Evolutionary conservation across 2,329 filamentous ascomycete species (phyloP), one percentile per base, ranked within the genome.

Genomic region (Cercospora zeina): DNA sequence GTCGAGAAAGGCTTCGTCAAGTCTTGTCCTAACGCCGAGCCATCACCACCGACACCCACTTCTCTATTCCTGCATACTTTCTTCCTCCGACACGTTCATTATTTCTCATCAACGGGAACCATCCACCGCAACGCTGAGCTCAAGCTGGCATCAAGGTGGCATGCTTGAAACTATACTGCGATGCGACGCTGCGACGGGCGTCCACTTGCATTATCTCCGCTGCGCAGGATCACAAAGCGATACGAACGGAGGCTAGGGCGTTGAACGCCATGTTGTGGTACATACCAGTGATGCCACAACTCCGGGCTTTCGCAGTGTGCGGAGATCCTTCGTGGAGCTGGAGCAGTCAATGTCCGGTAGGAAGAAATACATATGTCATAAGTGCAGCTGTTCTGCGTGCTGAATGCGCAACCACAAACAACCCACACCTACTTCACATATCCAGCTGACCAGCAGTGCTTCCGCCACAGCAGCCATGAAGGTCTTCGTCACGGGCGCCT

Each of bases 401-500:
- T 10, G 4, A 11, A 45, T 10, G 21, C 19, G n/a, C 21, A 6
- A 6, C 39, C 19, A 45, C 2, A 45, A 16, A 4, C 16, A 45
- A 5, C 19, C 6, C 7, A 45, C 39, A 13, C 4, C 24, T 31
- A 16, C 27, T 16, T 19, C 30, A 51, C 47, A 51, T 6, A 33
- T 31, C 6, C n/a, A 16, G 14, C 3, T 9, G 19, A 45, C 39
- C 21, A 45, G 33, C 47, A 39, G 4, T 14, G 1, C 11, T 21
- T 10, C 3, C 47, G 53, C 11, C 13, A 54, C 33, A 50, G 19
- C 21, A 37, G 45, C 31, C 37, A 62, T 62, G 64, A 61, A 62
- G 53, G 54, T 74, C 54, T 74, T 80, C 33, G 71, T 79, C 55
- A 79, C 77, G 4, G 77, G 78, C 53, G 77, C 77, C 16, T 78